Evolutionary conservation across 768 basidiomycete genomes (phyloP).

Genomic region (Nevesoporus exiguus): DNA sequence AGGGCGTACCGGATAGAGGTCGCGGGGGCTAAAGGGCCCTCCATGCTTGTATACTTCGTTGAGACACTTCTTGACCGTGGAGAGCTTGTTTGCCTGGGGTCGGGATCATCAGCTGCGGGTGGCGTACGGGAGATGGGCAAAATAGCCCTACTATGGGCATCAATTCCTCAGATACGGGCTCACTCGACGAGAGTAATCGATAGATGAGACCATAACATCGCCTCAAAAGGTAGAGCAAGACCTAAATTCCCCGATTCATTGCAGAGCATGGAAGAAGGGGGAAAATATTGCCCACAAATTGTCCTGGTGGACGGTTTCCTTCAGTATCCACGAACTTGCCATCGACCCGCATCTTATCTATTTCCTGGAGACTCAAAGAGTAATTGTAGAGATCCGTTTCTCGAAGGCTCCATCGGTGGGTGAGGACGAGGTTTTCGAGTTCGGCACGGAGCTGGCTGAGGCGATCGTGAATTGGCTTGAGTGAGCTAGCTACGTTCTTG

Average conservation of each 20-base stretch:
- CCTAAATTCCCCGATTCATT: slow-evolving; percentile 43
- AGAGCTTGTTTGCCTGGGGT: slow-evolving; percentile 86
- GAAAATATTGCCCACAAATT: slow-evolving; percentile 66
- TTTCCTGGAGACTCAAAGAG: slow-evolving; percentile 88
- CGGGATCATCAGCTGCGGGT: not conserved
- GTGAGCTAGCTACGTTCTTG: slow-evolving; percentile 77
- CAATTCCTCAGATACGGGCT: slow-evolving; percentile 96
- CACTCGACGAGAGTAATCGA: slow-evolving; percentile 86
- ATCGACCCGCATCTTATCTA: slow-evolving; percentile 95
- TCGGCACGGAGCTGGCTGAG: slow-evolving; percentile 81
- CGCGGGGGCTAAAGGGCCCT: slow-evolving; percentile 86
- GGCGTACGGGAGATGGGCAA: not conserved
- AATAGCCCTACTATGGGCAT: slow-evolving; percentile 79
- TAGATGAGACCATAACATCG: slow-evolving; percentile 97
- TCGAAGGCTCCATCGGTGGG: slow-evolving; percentile 94
- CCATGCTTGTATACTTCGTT: slow-evolving; percentile 96
- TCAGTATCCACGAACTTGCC: slow-evolving; percentile 96
- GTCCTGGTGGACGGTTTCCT: slow-evolving; percentile 86
- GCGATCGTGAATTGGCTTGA: slow-evolving; percentile 93
- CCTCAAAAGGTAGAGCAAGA: slow-evolving; percentile 86
- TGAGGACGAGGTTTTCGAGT: slow-evolving; percentile 87
- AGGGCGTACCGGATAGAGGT: slow-evolving; percentile 82
- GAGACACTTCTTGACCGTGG: slow-evolving; percentile 94
- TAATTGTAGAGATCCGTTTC: slow-evolving; percentile 96
- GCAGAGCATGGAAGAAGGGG: not conserved